Percentiles rank a stretch among this genome's conserved stretches.
These are phyloP conservation scores for Arthrobotrys entomopaga DNA, from an alignment of 2,329 filamentous ascomycete genomes.

Conservation along the genomic window DNA sequence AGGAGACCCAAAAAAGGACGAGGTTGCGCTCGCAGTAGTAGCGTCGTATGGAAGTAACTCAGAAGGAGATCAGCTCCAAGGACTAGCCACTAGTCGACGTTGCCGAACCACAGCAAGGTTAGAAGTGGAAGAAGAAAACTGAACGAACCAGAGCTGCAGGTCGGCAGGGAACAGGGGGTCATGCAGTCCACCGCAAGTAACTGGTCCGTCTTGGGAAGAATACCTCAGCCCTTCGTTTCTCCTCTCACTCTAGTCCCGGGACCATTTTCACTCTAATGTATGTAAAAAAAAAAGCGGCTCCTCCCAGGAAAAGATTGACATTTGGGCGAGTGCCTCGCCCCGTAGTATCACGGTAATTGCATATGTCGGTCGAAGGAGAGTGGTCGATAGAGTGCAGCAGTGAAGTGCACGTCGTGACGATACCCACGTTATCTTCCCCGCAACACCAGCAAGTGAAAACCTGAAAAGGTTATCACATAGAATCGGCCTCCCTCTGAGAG, in stretches of 20 bases:
- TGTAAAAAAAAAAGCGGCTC: not conserved
- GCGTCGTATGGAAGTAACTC: not conserved
- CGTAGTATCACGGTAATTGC: conserved; percentile 43
- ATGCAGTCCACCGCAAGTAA: conserved; percentile 9
- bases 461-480: not conserved
- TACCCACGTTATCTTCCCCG: no score
- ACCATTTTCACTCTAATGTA: no score
- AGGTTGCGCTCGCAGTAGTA: conserved; percentile 25
- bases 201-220: conserved; percentile 8
- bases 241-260: no score
- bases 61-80: conserved; percentile 33
- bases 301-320: conserved; percentile 20
- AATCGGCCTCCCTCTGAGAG: not conserved
- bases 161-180: conserved; percentile 42
- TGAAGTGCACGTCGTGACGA: no score
- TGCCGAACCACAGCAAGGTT: conserved; percentile 40
- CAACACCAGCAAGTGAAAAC: no score
- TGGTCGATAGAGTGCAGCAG: no score
- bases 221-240: conserved; percentile 43
- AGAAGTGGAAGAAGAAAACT: not conserved
- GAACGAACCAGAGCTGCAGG: conserved; percentile 34
- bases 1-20: not conserved
- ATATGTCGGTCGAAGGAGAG: conserved; percentile 36
- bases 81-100: not conserved
- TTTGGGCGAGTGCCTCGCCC: not conserved